Conservation (phyloP, 2,329 filamentous ascomycete genomes). For the Cladophialophora bantiana region DNA sequence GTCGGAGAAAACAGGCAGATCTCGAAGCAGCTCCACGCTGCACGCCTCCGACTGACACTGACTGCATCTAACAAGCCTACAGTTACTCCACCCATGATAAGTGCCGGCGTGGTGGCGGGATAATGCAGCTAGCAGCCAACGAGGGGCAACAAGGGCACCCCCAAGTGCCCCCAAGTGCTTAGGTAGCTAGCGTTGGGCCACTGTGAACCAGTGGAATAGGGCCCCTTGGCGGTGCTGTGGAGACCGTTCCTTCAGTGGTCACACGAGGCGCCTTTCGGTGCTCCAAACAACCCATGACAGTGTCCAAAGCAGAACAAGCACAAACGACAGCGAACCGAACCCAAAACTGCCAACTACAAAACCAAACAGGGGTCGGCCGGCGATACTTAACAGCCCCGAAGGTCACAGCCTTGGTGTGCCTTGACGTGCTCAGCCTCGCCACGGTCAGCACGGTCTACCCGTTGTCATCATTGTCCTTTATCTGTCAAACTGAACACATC, state of each 20-base stretch:
- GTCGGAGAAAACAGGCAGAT: slow-evolving; percentile 36
- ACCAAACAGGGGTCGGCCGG: slow-evolving; percentile 1
- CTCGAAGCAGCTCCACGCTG: background rate
- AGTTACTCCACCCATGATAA: slow-evolving; percentile 16
- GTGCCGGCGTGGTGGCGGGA: slow-evolving; percentile 11
- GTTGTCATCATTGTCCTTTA: background rate
- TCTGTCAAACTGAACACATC: background rate
- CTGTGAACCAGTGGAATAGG: slow-evolving; percentile 1
- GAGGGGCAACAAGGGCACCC: slow-evolving; percentile 18
- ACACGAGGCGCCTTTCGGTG: slow-evolving; percentile 8
- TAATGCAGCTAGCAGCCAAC: slow-evolving; percentile 21
- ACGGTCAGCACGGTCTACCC: background rate
- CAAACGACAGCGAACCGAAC: background rate
- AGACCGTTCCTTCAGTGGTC: background rate
- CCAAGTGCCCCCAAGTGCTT: slow-evolving; percentile 3
- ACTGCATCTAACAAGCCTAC: background rate
- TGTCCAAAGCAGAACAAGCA: background rate
- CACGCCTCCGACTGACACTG: background rate
- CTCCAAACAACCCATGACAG: slow-evolving; percentile 18
- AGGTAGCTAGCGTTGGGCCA: slow-evolving; percentile 12
- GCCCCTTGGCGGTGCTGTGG: background rate
- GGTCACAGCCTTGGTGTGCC: slow-evolving; percentile 4
- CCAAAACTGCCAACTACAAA: background rate
- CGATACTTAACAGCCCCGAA: background rate
- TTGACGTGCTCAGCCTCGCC: slow-evolving; percentile 1